Evolutionary conservation across 306 rosid species (phyloP), one percentile per base, ranked within the genome.

Genomic region (Medicago lupulina): DNA sequence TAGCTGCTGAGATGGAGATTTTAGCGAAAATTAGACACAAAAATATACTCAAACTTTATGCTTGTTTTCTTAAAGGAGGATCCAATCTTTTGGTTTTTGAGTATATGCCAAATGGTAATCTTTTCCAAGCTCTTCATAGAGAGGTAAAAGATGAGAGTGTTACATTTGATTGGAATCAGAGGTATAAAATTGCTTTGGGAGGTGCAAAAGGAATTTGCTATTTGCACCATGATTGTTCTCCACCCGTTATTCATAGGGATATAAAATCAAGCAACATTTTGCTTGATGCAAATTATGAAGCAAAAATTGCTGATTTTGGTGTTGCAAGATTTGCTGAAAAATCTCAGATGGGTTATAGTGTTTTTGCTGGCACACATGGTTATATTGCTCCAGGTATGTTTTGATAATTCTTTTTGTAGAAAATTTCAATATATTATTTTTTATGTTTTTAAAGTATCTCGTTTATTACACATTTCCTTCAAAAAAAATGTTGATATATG

Each of bases 291-390:
- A 83, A 86, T 65, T 90, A 83, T 41, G 97, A 92, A 85, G 85
- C 99, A 3, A 96, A 96, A 82, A 88, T 96, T 74, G 98, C 98
- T 39, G 99, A 96, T 83, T 96, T 96, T 70, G 99, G 99, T 15
- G 87, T 96, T 64, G 99, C 99, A 47, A 96, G 87, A 81, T 81
- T 89, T 73, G 93, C 85, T 34, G 92, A 86, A 53, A 85, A 83
- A 70, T 84, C 84, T 67, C 90, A 76, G 72, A 81, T 84, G 73
- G 90, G 81, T 67, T 69, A 65, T 80, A 96, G 89, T 90, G 83
- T 79, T 77, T 64, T 96, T 44, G 97, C 97, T 8, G 97, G 99
- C 49, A 96, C 99, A 23, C 92, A 89, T 77, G 99, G 99, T 18
- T 96, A 96, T 70, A 83, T 96, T 85, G 99, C 99, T 77, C 99